Evolutionary conservation across 352 stramenopile species (phyloP).

Genomic region (Globisporangium cylindrosporum): DNA sequence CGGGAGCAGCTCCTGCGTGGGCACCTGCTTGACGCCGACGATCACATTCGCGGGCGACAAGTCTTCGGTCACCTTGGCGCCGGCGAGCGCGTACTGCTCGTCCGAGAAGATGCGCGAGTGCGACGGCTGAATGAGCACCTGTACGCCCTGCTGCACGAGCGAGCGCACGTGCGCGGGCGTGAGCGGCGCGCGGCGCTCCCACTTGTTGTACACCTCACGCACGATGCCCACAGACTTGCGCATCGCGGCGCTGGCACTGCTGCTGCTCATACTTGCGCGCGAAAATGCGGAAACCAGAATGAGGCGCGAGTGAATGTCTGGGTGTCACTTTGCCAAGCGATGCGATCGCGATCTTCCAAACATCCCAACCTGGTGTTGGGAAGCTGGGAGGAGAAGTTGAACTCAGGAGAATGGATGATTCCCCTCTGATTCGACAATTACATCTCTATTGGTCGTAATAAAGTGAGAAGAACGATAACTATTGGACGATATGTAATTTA

Average conservation of each 20-base stretch:
- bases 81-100: conserved; percentile 88
- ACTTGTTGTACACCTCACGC: conserved; percentile 94
- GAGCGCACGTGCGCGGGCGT: conserved; percentile 88
- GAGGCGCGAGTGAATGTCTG: neutral
- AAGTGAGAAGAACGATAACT: no score
- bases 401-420: neutral
- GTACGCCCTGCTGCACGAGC: conserved; percentile 73
- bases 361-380: neutral
- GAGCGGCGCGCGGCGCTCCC: conserved; percentile 92
- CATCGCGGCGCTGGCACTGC: conserved; percentile 12
- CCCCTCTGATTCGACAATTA: neutral
- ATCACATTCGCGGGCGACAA: conserved; percentile 88
- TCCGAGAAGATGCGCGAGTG: conserved; percentile 92
- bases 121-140: conserved; percentile 93
- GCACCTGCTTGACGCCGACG: conserved; percentile 95
- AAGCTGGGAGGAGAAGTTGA: neutral
- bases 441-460: neutral
- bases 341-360: neutral
- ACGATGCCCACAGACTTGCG: conserved; percentile 88
- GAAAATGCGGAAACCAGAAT: conserved; percentile 4
- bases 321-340: neutral
- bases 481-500: neutral
- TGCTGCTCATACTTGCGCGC: conserved; percentile 2
- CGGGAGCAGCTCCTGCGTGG: conserved; percentile 69
- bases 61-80: conserved; percentile 89